Base-by-base conservation (phyloP, 2,329 filamentous ascomycete genomes). In the Apiospora pterosperma region DNA sequence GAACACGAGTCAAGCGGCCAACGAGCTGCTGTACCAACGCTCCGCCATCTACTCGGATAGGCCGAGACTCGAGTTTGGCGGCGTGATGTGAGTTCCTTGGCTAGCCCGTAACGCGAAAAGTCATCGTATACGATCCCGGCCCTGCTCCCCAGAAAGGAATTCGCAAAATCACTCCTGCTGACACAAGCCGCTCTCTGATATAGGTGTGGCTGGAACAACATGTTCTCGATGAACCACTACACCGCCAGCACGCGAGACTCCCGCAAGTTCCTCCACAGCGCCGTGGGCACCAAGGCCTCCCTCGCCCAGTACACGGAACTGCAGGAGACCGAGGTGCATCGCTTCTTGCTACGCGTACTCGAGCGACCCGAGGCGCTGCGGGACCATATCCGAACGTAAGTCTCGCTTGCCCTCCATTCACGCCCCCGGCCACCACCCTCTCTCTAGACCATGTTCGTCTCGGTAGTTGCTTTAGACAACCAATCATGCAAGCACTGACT, bases 241-340 rank as follows among this genome's bases (percentile, higher is more conserved):
- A 76, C 76, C 11, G 71, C 76, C 16, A 75, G 70, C 6, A 78
- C 80, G 23, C 75, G 75, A 34, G 72, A 72, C 3, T 76, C 82
- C 59, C 81, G 84, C 12, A 85, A 81, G 69, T 76, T 80, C 11
- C 76, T 82, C 44, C 73, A 76, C 31, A 75, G 76, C n/a, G 74
- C 80, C 14, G 73, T 86, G 6, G 83, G 84, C 0, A 79, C 81
- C 0, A 80, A 79, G 39, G 63, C 68, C 0, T 68, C 75, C 0
- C 76, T 80, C 0, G 65, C 76, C 1, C 76, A 78, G 23, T 84
- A 80, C 64, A 71, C 80, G 39, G 36, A 65, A 0, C 39, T 82
- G 0, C 80, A 84, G 64, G 80, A 85, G 48, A 69, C 72, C 1
- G 82, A 85, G 64, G 75, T 75, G 2, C 73, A 75, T 1, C 78